Conservation (phyloP, 495 filamentous ascomycete genomes). For the Xeromyces bisporus region DNA sequence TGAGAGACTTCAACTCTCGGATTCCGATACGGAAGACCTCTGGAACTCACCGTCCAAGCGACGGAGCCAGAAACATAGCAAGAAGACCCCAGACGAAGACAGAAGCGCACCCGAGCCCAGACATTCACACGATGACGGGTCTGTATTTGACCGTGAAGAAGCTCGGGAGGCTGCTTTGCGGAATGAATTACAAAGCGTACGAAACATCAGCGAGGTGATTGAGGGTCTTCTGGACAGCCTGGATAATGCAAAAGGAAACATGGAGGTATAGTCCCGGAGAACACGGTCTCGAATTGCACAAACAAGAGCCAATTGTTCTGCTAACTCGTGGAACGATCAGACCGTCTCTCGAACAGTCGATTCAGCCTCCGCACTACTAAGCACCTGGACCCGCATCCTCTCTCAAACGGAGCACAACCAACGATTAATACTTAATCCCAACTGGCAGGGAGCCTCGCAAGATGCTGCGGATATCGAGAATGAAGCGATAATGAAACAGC, state of each 20-base stretch:
- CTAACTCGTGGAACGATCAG: constrained; percentile 22
- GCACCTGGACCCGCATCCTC: constrained; percentile 89
- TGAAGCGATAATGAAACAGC: constrained; percentile 49
- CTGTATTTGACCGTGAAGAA: constrained; percentile 48
- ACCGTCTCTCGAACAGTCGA: constrained; percentile 73
- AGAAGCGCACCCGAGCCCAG: constrained; percentile 24
- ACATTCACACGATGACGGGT: constrained; percentile 29
- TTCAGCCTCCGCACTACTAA: constrained; percentile 82
- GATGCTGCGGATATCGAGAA: constrained; percentile 72
- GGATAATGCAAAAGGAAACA: constrained; percentile 70
- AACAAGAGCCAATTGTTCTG: not conserved
- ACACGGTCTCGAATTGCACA: not conserved
- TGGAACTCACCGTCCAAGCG: constrained; percentile 53
- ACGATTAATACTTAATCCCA: constrained; percentile 68
- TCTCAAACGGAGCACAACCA: constrained; percentile 96
- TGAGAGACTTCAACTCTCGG: constrained; percentile 37
- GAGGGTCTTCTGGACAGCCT: constrained; percentile 68
- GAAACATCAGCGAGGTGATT: constrained; percentile 72
- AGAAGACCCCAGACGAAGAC: constrained; percentile 9
- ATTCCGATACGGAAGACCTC: constrained; percentile 50
- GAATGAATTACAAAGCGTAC: constrained; percentile 64
- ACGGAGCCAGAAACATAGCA: constrained; percentile 10
- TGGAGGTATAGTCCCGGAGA: constrained; percentile 57
- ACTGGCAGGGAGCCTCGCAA: constrained; percentile 76
- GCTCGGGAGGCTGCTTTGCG: constrained; percentile 55